A percentile compares a stretch with the other conserved stretches of the same genome.
phyloP scores from a whole-genome alignment of 305 asterid species.

The Andrographis paniculata region DNA sequence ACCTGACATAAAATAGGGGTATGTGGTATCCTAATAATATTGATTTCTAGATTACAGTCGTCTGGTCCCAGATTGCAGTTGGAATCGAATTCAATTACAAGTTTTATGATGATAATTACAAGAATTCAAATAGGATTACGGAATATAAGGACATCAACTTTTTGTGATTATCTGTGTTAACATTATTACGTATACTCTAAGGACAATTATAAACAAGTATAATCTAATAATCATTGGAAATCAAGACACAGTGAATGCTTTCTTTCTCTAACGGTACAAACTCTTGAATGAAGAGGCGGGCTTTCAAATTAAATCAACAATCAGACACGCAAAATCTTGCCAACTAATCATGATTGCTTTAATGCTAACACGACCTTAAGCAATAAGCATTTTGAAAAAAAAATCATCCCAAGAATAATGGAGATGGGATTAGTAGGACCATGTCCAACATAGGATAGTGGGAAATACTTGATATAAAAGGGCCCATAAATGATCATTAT shows the following conservation, averaged over 20 bases:
- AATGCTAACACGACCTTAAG: constrained; percentile 10
- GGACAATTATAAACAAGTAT: constrained; percentile 14
- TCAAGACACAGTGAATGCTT: constrained; percentile 4
- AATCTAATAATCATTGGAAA: constrained; percentile 21
- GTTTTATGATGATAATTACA: constrained; percentile 5
- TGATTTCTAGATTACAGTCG: constrained; percentile 12
- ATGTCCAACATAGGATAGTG: constrained; percentile 3
- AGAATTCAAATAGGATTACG: constrained; percentile 12
- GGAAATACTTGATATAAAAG: constrained; percentile 11
- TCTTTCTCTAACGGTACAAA: constrained; percentile 16
- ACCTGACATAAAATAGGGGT: constrained; percentile 9
- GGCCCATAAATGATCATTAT: constrained; percentile 17
- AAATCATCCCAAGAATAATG: constrained; percentile 6
- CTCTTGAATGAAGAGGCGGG: constrained; percentile 3
- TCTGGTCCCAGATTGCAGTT: constrained; percentile 22
- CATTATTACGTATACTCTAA: constrained; percentile 10
- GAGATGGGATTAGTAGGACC: neutral
- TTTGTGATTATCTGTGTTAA: neutral
- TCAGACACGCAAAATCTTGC: constrained; percentile 6
- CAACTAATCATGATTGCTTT: constrained; percentile 17
- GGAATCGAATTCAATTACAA: constrained; percentile 15
- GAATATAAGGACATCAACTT: constrained; percentile 6
- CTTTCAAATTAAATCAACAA: constrained; percentile 8
- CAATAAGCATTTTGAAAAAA: neutral
- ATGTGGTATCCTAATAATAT: constrained; percentile 7